Evolutionary conservation across 768 basidiomycete species (phyloP).

Genomic region (Leccinum aurantiacum): DNA sequence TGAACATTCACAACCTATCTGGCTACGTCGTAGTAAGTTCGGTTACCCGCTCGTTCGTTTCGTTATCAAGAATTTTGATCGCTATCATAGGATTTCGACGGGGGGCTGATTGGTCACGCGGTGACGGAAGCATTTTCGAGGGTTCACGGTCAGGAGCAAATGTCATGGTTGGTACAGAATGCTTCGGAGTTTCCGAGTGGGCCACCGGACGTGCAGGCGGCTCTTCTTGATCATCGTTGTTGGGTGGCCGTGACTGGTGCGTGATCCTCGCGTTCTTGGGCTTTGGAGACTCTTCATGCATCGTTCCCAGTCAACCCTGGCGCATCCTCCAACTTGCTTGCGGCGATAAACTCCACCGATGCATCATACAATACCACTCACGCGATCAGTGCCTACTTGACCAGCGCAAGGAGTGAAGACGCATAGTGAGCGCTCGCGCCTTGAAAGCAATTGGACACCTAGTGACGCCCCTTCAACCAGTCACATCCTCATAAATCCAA

Average conservation of each 20-base stretch:
- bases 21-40: slow-evolving; percentile 57
- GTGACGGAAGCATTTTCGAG: slow-evolving; percentile 41
- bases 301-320: slow-evolving; percentile 40
- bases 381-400: slow-evolving; percentile 49
- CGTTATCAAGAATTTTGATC: neutral
- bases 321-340: slow-evolving; percentile 37
- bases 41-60: neutral
- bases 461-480: slow-evolving; percentile 15
- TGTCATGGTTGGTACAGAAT: slow-evolving; percentile 48
- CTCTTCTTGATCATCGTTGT: slow-evolving; percentile 47
- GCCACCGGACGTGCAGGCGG: slow-evolving; percentile 39
- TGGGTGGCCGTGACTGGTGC: slow-evolving; percentile 59
- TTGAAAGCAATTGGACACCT: neutral
- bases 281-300: neutral
- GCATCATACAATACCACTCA: slow-evolving; percentile 45
- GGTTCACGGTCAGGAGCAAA: slow-evolving; percentile 29
- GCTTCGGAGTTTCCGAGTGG: slow-evolving; percentile 48
- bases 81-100: slow-evolving; percentile 56
- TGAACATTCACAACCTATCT: slow-evolving; percentile 40
- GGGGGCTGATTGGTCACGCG: slow-evolving; percentile 47
- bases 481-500: slow-evolving; percentile 16
- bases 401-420: slow-evolving; percentile 57
- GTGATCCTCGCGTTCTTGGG: slow-evolving; percentile 18
- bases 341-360: slow-evolving; percentile 41
- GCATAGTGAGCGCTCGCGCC: slow-evolving; percentile 46